phyloP scores from a whole-genome alignment of 2,329 filamentous ascomycete species.

The Sporothrix brasiliensis region DNA sequence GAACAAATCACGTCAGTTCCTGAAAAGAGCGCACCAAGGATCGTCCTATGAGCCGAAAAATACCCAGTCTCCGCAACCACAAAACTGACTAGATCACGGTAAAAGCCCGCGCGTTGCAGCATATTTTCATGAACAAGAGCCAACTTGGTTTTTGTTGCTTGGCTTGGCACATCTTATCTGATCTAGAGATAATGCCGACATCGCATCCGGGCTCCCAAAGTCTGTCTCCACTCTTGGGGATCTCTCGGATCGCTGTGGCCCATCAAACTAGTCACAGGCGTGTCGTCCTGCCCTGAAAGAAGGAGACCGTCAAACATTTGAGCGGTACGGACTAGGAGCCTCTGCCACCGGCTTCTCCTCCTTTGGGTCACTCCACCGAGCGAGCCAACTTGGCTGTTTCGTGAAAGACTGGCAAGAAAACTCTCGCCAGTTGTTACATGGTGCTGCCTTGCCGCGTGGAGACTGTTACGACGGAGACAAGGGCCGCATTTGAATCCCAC shows the following conservation, averaged over 20 bases:
- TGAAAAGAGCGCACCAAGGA: background rate
- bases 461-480: background rate
- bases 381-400: background rate
- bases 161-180: slow-evolving; percentile 53
- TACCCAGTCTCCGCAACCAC: slow-evolving; percentile 5
- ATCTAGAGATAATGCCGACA: slow-evolving; percentile 57
- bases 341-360: slow-evolving; percentile 2
- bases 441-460: background rate
- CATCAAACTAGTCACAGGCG: slow-evolving; percentile 19
- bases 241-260: slow-evolving; percentile 17
- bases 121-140: slow-evolving; percentile 1
- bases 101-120: background rate
- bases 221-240: slow-evolving; percentile 31
- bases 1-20: background rate
- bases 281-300: background rate
- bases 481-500: background rate
- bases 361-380: background rate
- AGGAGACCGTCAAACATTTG: background rate
- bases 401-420: background rate
- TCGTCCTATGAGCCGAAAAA: slow-evolving; percentile 9
- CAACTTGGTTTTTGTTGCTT: slow-evolving; percentile 17
- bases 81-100: background rate
- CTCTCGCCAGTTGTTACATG: background rate
- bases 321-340: background rate
- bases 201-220: slow-evolving; percentile 40